A percentile compares a stretch with the other conserved stretches of the same genome.
Evolutionary conservation across 2,329 filamentous ascomycete species (phyloP).

Genomic region (Teratosphaeria viscida): DNA sequence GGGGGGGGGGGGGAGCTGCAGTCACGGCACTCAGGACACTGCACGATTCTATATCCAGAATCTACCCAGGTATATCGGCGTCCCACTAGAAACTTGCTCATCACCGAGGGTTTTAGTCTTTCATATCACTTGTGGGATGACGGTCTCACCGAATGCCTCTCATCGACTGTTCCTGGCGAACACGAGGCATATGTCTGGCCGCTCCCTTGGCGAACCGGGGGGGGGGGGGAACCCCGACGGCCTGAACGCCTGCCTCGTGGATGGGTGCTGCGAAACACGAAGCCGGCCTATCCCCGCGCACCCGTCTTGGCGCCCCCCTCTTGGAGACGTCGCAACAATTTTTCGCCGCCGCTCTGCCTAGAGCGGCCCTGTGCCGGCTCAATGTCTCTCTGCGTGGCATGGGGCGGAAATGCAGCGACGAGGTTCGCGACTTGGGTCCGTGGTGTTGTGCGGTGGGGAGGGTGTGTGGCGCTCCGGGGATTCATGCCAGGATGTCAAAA

Average conservation of each 20-base stretch:
- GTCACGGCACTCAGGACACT: background rate
- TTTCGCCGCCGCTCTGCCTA: background rate
- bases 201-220: background rate
- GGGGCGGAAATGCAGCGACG: background rate
- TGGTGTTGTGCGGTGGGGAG: background rate
- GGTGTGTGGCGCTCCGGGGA: no score
- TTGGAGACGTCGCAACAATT: background rate
- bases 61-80: no score
- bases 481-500: no score
- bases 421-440: background rate
- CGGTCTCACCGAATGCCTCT: background rate
- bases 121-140: no score
- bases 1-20: no score
- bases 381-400: background rate
- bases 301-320: background rate
- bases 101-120: no score
- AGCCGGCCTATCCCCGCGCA: background rate
- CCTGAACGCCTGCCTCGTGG: background rate
- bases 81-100: no score
- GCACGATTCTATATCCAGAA: background rate
- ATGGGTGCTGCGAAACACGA: background rate
- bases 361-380: background rate
- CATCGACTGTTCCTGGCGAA: background rate
- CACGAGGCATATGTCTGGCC: background rate
- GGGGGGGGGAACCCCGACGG: background rate